Evolutionary conservation across 2,329 filamentous ascomycete species (phyloP).

Genomic region (Ophiostoma ulmi): DNA sequence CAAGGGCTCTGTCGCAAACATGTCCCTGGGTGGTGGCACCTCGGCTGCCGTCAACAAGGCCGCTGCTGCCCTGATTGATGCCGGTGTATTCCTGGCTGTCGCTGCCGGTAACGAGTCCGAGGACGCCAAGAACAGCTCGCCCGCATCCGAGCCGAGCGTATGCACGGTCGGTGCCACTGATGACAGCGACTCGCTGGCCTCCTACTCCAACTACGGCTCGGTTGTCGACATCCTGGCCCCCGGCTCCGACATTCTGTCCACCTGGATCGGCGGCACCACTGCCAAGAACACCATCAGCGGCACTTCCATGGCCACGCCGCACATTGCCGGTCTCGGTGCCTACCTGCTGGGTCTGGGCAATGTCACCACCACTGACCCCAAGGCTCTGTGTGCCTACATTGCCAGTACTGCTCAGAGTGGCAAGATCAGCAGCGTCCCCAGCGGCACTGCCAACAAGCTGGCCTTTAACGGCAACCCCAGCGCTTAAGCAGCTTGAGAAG

Average conservation of each 20-base stretch:
- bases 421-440: slow-evolving; percentile 35
- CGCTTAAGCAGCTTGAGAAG: slow-evolving; percentile 2
- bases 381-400: slow-evolving; percentile 46
- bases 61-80: slow-evolving; percentile 86
- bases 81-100: slow-evolving; percentile 94
- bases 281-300: slow-evolving; percentile 98
- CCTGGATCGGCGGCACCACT: slow-evolving; percentile 95
- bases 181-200: slow-evolving; percentile 89
- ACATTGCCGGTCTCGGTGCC: slow-evolving; percentile 91
- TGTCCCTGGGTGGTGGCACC: slow-evolving; percentile 98
- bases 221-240: slow-evolving; percentile 99
- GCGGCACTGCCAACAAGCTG: slow-evolving; percentile 47
- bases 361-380: slow-evolving; percentile 36
- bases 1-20: slow-evolving; percentile 99
- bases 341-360: slow-evolving; percentile 82
- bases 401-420: slow-evolving; percentile 38
- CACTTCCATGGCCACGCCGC: slow-evolving; percentile 98
- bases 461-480: slow-evolving; percentile 51
- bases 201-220: slow-evolving; percentile 99
- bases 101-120: slow-evolving; percentile 98
- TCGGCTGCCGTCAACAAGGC: slow-evolving; percentile 83
- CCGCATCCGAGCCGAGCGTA: slow-evolving; percentile 82
- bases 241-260: slow-evolving; percentile 92
- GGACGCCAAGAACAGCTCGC: slow-evolving; percentile 98
- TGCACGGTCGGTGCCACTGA: slow-evolving; percentile 95